Percentiles rank a stretch among this genome's conserved stretches.
Conservation (phyloP, 2,329 filamentous ascomycete species). For the Aureobasidium mangrovei region DNA sequence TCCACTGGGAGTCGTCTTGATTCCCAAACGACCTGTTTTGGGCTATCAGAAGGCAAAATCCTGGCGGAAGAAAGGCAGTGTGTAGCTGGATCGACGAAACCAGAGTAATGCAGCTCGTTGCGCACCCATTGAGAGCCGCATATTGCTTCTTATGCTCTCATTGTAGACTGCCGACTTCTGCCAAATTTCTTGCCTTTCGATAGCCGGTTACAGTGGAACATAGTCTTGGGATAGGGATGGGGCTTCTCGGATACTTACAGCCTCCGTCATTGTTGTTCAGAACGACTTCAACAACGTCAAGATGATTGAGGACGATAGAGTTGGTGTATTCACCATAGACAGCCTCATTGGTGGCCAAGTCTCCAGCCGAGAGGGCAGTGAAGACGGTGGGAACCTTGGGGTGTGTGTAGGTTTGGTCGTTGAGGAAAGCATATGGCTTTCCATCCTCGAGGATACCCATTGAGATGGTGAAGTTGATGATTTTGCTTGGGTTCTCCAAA, state of each 20-base stretch:
- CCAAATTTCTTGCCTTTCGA: too few relatives aligned
- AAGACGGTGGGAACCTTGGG: constrained; percentile 76
- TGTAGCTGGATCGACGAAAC: too few relatives aligned
- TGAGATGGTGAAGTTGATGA: constrained; percentile 49
- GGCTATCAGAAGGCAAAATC: too few relatives aligned
- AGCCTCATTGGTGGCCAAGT: constrained; percentile 35
- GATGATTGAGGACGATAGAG: constrained; percentile 56
- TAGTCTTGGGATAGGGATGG: not conserved
- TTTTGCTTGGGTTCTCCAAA: constrained; percentile 53
- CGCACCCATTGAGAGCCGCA: too few relatives aligned
- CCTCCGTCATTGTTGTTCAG: constrained; percentile 64
- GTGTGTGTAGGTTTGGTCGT: constrained; percentile 64
- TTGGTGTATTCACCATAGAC: constrained; percentile 46
- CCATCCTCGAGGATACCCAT: constrained; percentile 63
- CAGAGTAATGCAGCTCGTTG: too few relatives aligned
- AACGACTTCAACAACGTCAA: constrained; percentile 61
- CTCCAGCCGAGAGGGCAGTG: constrained; percentile 57
- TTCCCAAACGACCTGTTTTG: too few relatives aligned
- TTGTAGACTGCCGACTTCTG: too few relatives aligned
- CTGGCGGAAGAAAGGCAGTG: too few relatives aligned
- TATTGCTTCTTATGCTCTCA: not conserved
- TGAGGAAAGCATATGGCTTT: constrained; percentile 42
- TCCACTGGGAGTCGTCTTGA: too few relatives aligned
- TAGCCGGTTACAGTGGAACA: too few relatives aligned
- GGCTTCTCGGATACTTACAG: not conserved